Conservation (phyloP, 495 filamentous ascomycete genomes). For the Ramalina intermedia region DNA sequence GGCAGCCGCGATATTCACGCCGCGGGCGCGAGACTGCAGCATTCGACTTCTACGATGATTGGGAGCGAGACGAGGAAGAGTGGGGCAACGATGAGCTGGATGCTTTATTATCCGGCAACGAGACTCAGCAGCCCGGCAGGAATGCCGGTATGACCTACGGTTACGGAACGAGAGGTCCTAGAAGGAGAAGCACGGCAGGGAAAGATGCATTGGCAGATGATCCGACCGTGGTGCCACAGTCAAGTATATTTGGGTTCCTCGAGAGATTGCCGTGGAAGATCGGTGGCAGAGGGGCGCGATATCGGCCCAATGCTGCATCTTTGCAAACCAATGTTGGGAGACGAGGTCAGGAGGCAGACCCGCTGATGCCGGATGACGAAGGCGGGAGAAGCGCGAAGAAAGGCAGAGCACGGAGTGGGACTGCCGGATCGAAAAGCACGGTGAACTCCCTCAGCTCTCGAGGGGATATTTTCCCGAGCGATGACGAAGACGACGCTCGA, state of each 20-base stretch:
- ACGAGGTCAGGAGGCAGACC: constrained; percentile 44
- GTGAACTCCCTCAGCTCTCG: constrained; percentile 85
- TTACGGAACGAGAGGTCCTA: constrained; percentile 55
- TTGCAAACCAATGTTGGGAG: constrained; percentile 71
- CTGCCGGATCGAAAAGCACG: constrained; percentile 66
- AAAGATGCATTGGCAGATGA: constrained; percentile 38
- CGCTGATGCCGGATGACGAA: constrained; percentile 51
- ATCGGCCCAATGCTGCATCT: constrained; percentile 83
- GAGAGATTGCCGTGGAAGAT: constrained; percentile 73
- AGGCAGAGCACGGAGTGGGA: constrained; percentile 58
- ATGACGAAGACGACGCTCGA: constrained; percentile 78
- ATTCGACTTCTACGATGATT: constrained; percentile 98
- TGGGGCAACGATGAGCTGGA: constrained; percentile 82
- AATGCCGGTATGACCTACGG: constrained; percentile 85
- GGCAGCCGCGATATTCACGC: constrained; percentile 57
- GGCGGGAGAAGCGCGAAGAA: constrained; percentile 24
- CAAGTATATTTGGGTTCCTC: constrained; percentile 74
- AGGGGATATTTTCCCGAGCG: constrained; percentile 86
- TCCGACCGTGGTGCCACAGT: constrained; percentile 81
- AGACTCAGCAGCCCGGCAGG: constrained; percentile 50
- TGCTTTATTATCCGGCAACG: constrained; percentile 65
- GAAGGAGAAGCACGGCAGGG: constrained; percentile 51
- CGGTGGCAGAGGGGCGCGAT: constrained; percentile 63
- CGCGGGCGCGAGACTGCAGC: constrained; percentile 60
- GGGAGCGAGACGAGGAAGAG: constrained; percentile 66